A percentile compares a stretch with the other conserved stretches of the same genome.
These are phyloP conservation scores for Mantamonas sphyraenae DNA, from an alignment of 78 protist species.

Conservation along the genomic window DNA sequence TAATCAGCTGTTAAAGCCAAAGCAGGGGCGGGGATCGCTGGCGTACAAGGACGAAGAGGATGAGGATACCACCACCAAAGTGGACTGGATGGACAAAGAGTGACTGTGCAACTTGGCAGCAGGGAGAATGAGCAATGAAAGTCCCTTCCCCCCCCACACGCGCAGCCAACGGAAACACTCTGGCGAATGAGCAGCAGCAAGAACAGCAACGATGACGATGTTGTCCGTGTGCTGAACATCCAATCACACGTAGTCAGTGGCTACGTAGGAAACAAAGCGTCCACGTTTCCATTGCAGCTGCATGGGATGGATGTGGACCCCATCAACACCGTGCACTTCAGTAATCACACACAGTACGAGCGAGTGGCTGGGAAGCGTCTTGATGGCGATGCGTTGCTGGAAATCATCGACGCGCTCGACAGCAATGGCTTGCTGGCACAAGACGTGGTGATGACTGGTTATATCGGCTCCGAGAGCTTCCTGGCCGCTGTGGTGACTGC, in stretches of 20 bases:
- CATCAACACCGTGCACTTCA: slow-evolving; percentile 31
- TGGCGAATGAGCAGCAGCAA: no score
- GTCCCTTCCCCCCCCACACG: no score
- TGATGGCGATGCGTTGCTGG: not conserved
- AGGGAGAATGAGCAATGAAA: no score
- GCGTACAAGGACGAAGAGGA: no score
- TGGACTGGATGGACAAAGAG: no score
- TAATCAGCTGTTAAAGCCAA: no score
- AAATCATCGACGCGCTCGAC: slow-evolving; percentile 6
- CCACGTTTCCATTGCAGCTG: slow-evolving; percentile 23
- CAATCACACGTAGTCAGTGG: slow-evolving; percentile 51
- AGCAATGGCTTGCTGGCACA: slow-evolving; percentile 2
- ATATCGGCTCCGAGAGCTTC: slow-evolving; percentile 16
- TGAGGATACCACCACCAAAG: no score
- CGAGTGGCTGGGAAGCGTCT: not conserved
- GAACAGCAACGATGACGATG: no score
- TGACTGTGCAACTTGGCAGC: no score
- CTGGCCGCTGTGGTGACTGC: not conserved
- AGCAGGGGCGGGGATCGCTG: no score
- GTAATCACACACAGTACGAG: slow-evolving; percentile 22
- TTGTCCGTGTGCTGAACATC: slow-evolving; percentile 28
- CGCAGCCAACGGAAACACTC: no score
- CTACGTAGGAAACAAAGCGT: slow-evolving; percentile 37
- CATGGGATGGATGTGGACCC: slow-evolving; percentile 29
- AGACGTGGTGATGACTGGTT: slow-evolving; percentile 35